Evolutionary conservation across 2,329 filamentous ascomycete genomes (phyloP).

Genomic region (Penicillium brevicompactum): DNA sequence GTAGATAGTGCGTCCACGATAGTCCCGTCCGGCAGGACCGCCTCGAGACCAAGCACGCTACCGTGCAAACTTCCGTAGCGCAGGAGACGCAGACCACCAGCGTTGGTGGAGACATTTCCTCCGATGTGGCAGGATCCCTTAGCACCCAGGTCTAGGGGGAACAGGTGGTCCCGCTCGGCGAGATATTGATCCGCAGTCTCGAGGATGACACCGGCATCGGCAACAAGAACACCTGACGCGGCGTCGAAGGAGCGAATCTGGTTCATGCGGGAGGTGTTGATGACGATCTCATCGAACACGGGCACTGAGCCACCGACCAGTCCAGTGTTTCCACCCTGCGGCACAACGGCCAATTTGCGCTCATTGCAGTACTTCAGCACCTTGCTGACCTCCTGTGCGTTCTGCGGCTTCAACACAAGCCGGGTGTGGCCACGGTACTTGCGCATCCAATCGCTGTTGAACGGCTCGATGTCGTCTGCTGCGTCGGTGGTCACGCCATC

Average conservation of each 20-base stretch:
- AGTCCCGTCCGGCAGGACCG: slow-evolving; percentile 89
- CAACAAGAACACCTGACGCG: slow-evolving; percentile 85
- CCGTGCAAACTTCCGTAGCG: slow-evolving; percentile 95
- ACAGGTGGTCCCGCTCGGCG: slow-evolving; percentile 81
- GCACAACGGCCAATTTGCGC: slow-evolving; percentile 86
- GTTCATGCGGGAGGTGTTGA: slow-evolving; percentile 90
- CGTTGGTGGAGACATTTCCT: slow-evolving; percentile 94
- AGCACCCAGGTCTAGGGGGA: slow-evolving; percentile 94
- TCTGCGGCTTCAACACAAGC: slow-evolving; percentile 82
- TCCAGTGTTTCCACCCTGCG: slow-evolving; percentile 95
- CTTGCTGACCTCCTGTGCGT: slow-evolving; percentile 84
- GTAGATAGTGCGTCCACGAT: slow-evolving; percentile 85
- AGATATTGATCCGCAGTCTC: slow-evolving; percentile 87
- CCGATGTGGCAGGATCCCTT: slow-evolving; percentile 97
- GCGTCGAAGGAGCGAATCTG: slow-evolving; percentile 88
- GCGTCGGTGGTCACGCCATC: slow-evolving; percentile 78
- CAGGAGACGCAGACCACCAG: slow-evolving; percentile 84
- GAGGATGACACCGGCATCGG: slow-evolving; percentile 87
- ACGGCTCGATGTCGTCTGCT: slow-evolving; percentile 80
- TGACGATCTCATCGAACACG: slow-evolving; percentile 96
- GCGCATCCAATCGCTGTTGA: slow-evolving; percentile 98
- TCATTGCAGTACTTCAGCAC: slow-evolving; percentile 95
- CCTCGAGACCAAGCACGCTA: slow-evolving; percentile 88
- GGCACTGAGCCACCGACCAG: slow-evolving; percentile 94
- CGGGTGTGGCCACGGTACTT: slow-evolving; percentile 92